Conservation (phyloP, 2,329 filamentous ascomycete genomes). For the Talaromyces funiculosus region DNA sequence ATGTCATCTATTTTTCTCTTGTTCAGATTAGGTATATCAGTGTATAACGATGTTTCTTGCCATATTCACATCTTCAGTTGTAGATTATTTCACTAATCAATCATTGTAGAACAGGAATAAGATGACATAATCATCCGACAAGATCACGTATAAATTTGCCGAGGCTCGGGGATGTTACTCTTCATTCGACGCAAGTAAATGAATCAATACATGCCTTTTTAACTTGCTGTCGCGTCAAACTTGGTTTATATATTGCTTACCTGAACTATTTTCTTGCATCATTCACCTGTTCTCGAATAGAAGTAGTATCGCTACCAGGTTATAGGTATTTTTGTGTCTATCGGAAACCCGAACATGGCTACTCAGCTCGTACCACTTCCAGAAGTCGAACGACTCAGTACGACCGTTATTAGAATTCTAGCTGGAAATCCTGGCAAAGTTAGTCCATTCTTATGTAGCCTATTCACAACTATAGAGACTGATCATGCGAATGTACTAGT, state of each 20-base stretch:
- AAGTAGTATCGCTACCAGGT: too few relatives aligned
- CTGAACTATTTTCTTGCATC: too few relatives aligned
- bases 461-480: background rate
- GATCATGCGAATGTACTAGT: constrained; percentile 28
- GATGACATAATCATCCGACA: constrained; percentile 15
- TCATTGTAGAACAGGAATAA: background rate
- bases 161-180: constrained; percentile 14
- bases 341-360: constrained; percentile 45
- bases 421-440: constrained; percentile 87
- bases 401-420: constrained; percentile 73
- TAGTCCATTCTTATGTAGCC: constrained; percentile 15
- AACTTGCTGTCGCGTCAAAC: background rate
- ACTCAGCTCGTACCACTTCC: constrained; percentile 59
- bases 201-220: too few relatives aligned
- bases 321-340: too few relatives aligned
- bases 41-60: constrained; percentile 28
- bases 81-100: background rate
- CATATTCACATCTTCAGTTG: background rate
- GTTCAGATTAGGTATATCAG: constrained; percentile 33
- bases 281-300: too few relatives aligned
- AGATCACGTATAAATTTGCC: constrained; percentile 14
- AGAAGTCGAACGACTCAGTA: constrained; percentile 70
- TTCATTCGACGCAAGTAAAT: background rate
- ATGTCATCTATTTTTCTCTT: constrained; percentile 22
- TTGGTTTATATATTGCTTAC: too few relatives aligned